Base-by-base conservation (phyloP, 768 basidiomycete genomes). In the Pholiota conissans region DNA sequence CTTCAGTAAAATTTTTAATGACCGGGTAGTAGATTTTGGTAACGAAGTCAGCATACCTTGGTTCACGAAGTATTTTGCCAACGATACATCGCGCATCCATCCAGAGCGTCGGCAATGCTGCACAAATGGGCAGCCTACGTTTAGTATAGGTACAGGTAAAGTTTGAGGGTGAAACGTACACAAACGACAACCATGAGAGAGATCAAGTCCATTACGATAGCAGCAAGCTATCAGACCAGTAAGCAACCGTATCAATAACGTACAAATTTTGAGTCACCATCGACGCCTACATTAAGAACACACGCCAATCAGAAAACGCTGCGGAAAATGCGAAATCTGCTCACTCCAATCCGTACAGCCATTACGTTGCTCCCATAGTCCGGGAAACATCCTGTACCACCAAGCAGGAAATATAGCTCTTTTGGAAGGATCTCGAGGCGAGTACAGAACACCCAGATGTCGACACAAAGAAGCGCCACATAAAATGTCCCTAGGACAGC, bases 311-410 rank as follows among this genome's bases (percentile, higher is more conserved):
- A n/a, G 58, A 42, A 59, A 46, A 56, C 18, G 32, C 2, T 34
- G 14, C 48, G 30, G 10, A 42, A 55, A 57, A 54, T 20, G 30
- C 61, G 49, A 29, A 46, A 16, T 46, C 6, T 20, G 66, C 74
- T 63, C 45, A 77, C 75, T 29, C 71, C 70, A 22, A 77, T 67
- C 10, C 74, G 61, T 35, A 70, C 55, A 16, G 64, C 74, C 65
- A 72, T 67, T 18, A 62, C 57, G 6, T 66, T 68, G 11, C 62
- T 50, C 4, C 69, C 69, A 49, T 76, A 78, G 37, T 75, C 69
- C 1, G 76, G 73, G 51, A 75, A 78, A 55, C 76, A 78, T 5
- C 76, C 76, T 0, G 72, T 73, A 1, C 66, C 67, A 0, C 66
- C 65, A 5, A 71, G 37, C 9, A 49, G 6, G 65, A 5, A 8